phyloP scores from a whole-genome alignment of 139 green algal genomes.

The Nannochloris sp. region DNA sequence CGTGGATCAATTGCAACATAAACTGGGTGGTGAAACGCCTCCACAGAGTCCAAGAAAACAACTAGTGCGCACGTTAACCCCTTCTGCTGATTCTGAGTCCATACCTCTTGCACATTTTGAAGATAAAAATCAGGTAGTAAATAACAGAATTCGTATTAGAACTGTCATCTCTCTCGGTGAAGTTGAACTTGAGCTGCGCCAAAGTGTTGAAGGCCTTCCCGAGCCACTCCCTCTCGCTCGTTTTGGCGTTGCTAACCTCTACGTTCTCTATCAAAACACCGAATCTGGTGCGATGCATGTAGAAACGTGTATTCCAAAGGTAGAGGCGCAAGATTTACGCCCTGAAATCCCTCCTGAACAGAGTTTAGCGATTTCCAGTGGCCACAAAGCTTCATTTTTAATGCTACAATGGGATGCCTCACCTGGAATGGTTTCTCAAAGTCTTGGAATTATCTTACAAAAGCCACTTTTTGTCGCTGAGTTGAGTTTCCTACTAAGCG shows the following conservation, averaged over 20 bases:
- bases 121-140: slow-evolving; percentile 44
- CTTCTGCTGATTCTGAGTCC: neutral
- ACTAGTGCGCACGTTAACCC: neutral
- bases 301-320: slow-evolving; percentile 45
- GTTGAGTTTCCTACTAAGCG: slow-evolving; percentile 73
- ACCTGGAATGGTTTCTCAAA: slow-evolving; percentile 17
- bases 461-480: slow-evolving; percentile 75
- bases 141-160: slow-evolving; percentile 11
- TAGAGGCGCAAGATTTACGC: slow-evolving; percentile 59
- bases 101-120: slow-evolving; percentile 33
- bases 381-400: slow-evolving; percentile 38
- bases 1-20: too few relatives aligned
- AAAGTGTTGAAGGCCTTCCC: slow-evolving; percentile 10
- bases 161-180: slow-evolving; percentile 42
- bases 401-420: slow-evolving; percentile 25
- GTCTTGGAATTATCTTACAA: slow-evolving; percentile 67
- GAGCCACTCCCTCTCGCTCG: slow-evolving; percentile 21
- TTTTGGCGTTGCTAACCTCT: slow-evolving; percentile 45
- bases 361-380: slow-evolving; percentile 55
- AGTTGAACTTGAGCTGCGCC: slow-evolving; percentile 54
- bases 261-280: slow-evolving; percentile 35
- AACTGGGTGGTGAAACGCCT: too few relatives aligned
- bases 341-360: slow-evolving; percentile 51
- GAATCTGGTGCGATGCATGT: slow-evolving; percentile 42
- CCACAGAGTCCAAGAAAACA: too few relatives aligned